These are phyloP conservation scores for Diaporthe destruens DNA, from an alignment of 2,329 filamentous ascomycete genomes.

Conservation along the genomic window DNA sequence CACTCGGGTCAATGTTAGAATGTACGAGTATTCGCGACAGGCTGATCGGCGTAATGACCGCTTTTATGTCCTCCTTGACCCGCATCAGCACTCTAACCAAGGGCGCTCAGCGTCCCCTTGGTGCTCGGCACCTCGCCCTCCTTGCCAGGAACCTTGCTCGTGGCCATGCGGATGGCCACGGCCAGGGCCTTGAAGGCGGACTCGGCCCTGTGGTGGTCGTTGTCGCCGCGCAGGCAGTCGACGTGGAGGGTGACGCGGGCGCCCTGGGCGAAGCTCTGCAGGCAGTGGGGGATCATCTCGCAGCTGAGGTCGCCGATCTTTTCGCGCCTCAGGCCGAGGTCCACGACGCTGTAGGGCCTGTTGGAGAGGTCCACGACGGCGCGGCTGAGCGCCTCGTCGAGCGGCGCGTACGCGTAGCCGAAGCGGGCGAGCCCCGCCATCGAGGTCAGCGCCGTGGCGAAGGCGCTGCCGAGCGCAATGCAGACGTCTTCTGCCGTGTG, in stretches of 20 bases:
- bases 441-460: slow-evolving; percentile 83
- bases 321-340: slow-evolving; percentile 88
- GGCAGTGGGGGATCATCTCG: slow-evolving; percentile 97
- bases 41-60: neutral
- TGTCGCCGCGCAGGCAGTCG: slow-evolving; percentile 88
- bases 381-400: slow-evolving; percentile 94
- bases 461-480: slow-evolving; percentile 88
- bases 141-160: slow-evolving; percentile 78
- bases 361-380: slow-evolving; percentile 96
- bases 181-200: slow-evolving; percentile 97
- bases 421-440: slow-evolving; percentile 85
- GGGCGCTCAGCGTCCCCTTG: slow-evolving; percentile 84
- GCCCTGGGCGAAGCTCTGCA: slow-evolving; percentile 93
- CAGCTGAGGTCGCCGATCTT: slow-evolving; percentile 93
- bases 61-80: neutral
- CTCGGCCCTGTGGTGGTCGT: slow-evolving; percentile 97
- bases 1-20: neutral
- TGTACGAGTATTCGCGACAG: neutral
- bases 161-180: slow-evolving; percentile 84
- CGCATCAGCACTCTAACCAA: slow-evolving; percentile 48
- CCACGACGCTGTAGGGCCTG: slow-evolving; percentile 85
- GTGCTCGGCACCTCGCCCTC: slow-evolving; percentile 96
- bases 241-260: slow-evolving; percentile 95
- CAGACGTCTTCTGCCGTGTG: slow-evolving; percentile 97
- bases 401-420: slow-evolving; percentile 90